Conservation (phyloP, 73 alveolate species). For the Uronychia binucleata region DNA sequence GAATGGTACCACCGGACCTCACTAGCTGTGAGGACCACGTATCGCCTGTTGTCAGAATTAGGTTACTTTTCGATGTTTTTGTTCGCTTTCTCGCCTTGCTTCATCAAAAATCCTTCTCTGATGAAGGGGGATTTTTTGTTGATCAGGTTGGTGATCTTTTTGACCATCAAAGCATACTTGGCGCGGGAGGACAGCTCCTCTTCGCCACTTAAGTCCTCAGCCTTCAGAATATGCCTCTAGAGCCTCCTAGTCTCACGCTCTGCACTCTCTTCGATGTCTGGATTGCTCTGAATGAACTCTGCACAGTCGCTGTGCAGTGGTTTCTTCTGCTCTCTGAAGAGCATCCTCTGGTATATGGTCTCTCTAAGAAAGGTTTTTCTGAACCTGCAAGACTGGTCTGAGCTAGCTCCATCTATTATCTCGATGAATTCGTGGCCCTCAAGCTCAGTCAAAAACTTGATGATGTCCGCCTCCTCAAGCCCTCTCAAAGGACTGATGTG, state of each 20-base stretch:
- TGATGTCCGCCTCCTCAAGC: slow-evolving; percentile 28
- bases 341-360: slow-evolving; percentile 51
- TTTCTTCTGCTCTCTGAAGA: slow-evolving; percentile 56
- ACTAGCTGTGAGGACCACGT: not conserved
- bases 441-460: slow-evolving; percentile 21
- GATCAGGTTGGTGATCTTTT: slow-evolving; percentile 36
- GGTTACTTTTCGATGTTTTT: no score
- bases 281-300: slow-evolving; percentile 49
- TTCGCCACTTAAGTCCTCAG: slow-evolving; percentile 54
- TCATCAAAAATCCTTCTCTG: not conserved
- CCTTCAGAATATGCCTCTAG: slow-evolving; percentile 34
- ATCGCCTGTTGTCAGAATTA: not conserved
- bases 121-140: slow-evolving; percentile 34
- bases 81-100: not conserved
- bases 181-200: slow-evolving; percentile 49
- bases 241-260: slow-evolving; percentile 49
- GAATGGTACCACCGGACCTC: not conserved
- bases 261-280: slow-evolving; percentile 42
- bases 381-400: slow-evolving; percentile 51
- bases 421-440: slow-evolving; percentile 58
- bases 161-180: slow-evolving; percentile 49
- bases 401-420: slow-evolving; percentile 54
- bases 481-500: slow-evolving; percentile 44
- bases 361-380: slow-evolving; percentile 57
- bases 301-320: slow-evolving; percentile 49